Evolutionary conservation across 345 rosid genomes (phyloP).

Genomic region (Rhizophora mangle): DNA sequence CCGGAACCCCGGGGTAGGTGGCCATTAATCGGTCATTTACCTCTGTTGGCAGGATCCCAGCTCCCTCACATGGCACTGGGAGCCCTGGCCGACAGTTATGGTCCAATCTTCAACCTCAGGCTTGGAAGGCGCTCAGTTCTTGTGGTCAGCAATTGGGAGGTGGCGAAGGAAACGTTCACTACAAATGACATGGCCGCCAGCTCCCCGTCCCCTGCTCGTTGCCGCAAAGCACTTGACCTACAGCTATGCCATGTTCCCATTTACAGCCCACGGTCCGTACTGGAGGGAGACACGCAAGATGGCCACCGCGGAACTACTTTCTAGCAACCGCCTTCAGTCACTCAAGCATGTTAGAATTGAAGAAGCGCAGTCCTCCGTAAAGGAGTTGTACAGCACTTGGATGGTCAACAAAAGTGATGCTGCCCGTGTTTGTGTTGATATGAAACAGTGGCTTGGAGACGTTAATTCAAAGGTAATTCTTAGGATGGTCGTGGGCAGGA

Average conservation of each 20-base stretch:
- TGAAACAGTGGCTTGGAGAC: slow-evolving; percentile 34
- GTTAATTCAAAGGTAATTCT: slow-evolving; percentile 33
- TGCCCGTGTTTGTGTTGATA: slow-evolving; percentile 14
- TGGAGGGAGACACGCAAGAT: slow-evolving; percentile 52
- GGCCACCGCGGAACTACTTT: slow-evolving; percentile 23
- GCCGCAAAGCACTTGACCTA: slow-evolving; percentile 25
- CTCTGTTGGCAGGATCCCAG: background rate
- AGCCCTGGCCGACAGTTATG: slow-evolving; percentile 31
- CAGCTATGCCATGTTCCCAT: slow-evolving; percentile 28
- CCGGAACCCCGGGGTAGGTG: slow-evolving; percentile 15
- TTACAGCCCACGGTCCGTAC: slow-evolving; percentile 29
- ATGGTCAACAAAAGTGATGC: background rate
- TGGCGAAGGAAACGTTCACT: slow-evolving; percentile 37
- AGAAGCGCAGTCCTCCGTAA: slow-evolving; percentile 24
- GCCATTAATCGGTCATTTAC: slow-evolving; percentile 46
- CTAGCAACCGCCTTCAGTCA: slow-evolving; percentile 27
- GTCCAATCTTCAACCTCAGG: slow-evolving; percentile 37
- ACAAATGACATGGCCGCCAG: slow-evolving; percentile 25
- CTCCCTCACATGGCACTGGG: slow-evolving; percentile 31
- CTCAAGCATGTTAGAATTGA: slow-evolving; percentile 16
- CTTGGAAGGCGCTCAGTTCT: slow-evolving; percentile 26
- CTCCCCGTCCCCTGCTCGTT: slow-evolving; percentile 24
- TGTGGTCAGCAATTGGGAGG: slow-evolving; percentile 32
- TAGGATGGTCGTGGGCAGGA: slow-evolving; percentile 37
- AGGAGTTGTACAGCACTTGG: slow-evolving; percentile 24